Percentiles rank a stretch among this genome's conserved stretches.
These are phyloP conservation scores for Ceratocystiopsis minuta DNA, from an alignment of 2,329 filamentous ascomycete species.

Conservation along the genomic window DNA sequence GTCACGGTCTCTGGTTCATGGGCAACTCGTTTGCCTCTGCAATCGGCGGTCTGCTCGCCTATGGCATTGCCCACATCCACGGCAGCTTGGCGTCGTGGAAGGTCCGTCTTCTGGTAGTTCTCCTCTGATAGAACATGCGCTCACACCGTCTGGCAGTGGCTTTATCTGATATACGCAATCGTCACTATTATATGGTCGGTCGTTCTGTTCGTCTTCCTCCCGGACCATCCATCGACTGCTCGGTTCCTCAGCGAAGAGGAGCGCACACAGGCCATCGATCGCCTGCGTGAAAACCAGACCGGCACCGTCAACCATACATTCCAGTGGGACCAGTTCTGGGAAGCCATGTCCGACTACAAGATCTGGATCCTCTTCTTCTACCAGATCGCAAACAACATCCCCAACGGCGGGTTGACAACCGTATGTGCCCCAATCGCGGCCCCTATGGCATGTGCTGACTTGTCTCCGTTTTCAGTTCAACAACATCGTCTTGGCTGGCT, in stretches of 20 bases:
- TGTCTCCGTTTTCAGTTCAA: too few relatives aligned
- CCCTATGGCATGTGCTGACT: too few relatives aligned
- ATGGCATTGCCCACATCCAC: too few relatives aligned
- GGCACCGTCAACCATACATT: constrained; percentile 52
- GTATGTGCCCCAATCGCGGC: too few relatives aligned
- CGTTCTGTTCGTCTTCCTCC: constrained; percentile 17
- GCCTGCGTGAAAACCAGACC: constrained; percentile 46
- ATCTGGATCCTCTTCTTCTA: constrained; percentile 20
- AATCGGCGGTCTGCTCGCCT: too few relatives aligned
- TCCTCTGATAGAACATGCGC: too few relatives aligned
- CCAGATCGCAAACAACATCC: neutral
- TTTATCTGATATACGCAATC: constrained; percentile 35
- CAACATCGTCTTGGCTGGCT: too few relatives aligned
- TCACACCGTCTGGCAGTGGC: too few relatives aligned
- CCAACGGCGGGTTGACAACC: constrained; percentile 9
- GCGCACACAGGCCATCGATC: constrained; percentile 29
- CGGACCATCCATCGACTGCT: constrained; percentile 22
- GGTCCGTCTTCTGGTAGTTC: constrained; percentile 19
- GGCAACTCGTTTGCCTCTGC: constrained; percentile 16
- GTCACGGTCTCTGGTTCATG: neutral
- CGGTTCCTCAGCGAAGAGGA: constrained; percentile 38
- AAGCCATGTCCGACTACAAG: constrained; percentile 20
- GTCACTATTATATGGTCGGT: constrained; percentile 25
- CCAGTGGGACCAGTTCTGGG: constrained; percentile 40
- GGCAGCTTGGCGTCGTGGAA: constrained; percentile 12